Evolutionary conservation across 768 basidiomycete species (phyloP), one percentile per base, ranked within the genome.

Genomic region (Lactarius hatsudake): DNA sequence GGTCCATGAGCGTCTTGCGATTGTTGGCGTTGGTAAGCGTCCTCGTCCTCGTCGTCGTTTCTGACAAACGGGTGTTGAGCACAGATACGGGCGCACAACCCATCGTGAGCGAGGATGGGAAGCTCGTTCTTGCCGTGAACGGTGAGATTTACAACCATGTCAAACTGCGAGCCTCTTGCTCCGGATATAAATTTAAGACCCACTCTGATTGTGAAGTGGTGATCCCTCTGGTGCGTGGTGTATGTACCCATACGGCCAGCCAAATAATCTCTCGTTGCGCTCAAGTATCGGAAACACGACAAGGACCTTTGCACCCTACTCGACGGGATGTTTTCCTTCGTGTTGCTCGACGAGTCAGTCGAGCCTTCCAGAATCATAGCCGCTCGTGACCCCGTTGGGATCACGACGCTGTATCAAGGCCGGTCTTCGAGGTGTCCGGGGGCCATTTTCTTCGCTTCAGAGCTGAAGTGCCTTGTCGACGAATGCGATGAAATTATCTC

Each of bases 91-190:
- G 97, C 69, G 97, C 97, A 23, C 97, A 99, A 76, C 97, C 97
- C 17, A 83, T 99, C 55, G 78, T 89, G 64, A 94, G 90, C 78
- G 86, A 92, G 28, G 94, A 98, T 71, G 90, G 88, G 62, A 91
- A 90, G 72, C 74, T 88, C 69, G 84, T 89, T 71, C 89, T 99
- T 62, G 86, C 91, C 65, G 97, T 99, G 75, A 99, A 99, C 78
- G 97, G 97, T 61, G 97, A 99, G 79, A 98, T 99, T 73, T 99
- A 99, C 84, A 99, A 98, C 82, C 94, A 98, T 75, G 78, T 92
- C 63, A 83, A 88, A 20, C 86, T 98, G 61, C 86, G 93, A 65
- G 84, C 87, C 60, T 79, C 77, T 30, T 78, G 94, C 62, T 75
- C 85, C 54, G 82, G 80, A 64, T 85, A 87, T 71, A 87, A 86